phyloP scores from a whole-genome alignment of 345 rosid genomes.

The Kandelia obovata region DNA sequence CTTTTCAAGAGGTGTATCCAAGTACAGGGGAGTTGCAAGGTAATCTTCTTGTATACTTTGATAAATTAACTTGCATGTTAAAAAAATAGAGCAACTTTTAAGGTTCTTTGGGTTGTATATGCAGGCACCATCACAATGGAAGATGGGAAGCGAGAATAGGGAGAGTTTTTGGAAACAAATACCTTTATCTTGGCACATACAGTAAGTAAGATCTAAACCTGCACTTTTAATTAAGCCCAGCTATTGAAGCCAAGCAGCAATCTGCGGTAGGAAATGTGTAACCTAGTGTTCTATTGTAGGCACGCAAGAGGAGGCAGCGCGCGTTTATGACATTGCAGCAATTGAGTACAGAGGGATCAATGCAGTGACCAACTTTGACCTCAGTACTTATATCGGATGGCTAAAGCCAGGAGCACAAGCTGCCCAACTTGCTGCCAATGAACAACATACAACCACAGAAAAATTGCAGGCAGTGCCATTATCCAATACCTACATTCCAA shows the following conservation, averaged over 20 bases:
- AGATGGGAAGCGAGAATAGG: slow-evolving; percentile 81
- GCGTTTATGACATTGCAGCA: slow-evolving; percentile 51
- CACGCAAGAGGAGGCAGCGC: slow-evolving; percentile 44
- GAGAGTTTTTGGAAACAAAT: slow-evolving; percentile 67
- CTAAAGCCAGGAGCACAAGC: slow-evolving; percentile 37
- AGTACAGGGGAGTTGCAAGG: slow-evolving; percentile 74
- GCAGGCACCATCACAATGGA: slow-evolving; percentile 71
- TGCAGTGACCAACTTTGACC: slow-evolving; percentile 53
- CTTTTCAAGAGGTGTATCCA: slow-evolving; percentile 69
- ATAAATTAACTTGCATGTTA: not conserved
- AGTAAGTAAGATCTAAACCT: slow-evolving; percentile 28
- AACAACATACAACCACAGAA: slow-evolving; percentile 14
- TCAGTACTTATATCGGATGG: slow-evolving; percentile 49
- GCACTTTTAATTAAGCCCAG: not conserved
- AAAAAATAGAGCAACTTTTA: not conserved
- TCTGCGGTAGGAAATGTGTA: not conserved
- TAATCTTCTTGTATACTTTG: slow-evolving; percentile 13
- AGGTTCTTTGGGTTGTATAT: not conserved
- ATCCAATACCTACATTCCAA: slow-evolving; percentile 18
- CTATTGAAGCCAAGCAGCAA: not conserved
- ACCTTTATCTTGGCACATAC: slow-evolving; percentile 72
- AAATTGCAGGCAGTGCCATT: slow-evolving; percentile 15
- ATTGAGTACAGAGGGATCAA: slow-evolving; percentile 51
- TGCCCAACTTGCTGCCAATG: slow-evolving; percentile 20
- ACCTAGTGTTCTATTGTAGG: slow-evolving; percentile 7